Base-by-base conservation (phyloP, 1,139 yeast genomes). In the Lodderomyces orthopsilosis region DNA sequence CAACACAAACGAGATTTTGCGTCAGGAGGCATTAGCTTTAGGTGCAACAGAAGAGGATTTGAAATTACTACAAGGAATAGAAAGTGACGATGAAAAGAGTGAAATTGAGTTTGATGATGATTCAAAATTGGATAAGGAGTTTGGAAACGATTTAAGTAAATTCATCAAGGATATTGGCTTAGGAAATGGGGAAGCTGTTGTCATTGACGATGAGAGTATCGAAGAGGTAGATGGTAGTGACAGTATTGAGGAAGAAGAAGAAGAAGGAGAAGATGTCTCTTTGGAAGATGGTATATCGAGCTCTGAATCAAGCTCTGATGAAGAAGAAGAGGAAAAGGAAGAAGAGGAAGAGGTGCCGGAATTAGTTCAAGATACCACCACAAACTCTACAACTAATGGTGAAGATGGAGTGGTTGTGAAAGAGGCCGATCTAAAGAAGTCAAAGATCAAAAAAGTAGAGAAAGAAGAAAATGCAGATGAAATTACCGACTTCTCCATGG, bases 101-200 rank as follows among this genome's bases (percentile, higher is more conserved):
- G 89, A 82, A 55, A 79, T 77, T 51, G 89, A 83, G 52, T 81
- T 82, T 50, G 72, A 58, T 18, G 68, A 60, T n/a, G 67, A 60
- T 14, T 52, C 51, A 3, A 65, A 62, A 17, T 59, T 59, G 13
- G 91, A 82, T 46, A 62, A 66, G 34, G 67, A 63, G 1, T 74
- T 86, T 24, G 71, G 75, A 12, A 61, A 67, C 30, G 96, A 88
- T 46, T 69, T 89, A 47, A 68, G 76, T 24, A 69, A 68, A 14
- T 84, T 87, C 58, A 82, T 90, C 82, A 75, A 77, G 49, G 78
- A 75, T 26, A 76, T 87, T 53, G 95, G 95, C 0, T 70, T 87
- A 27, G 76, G 71, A 12, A 69, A 66, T 7, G 59, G 62, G 9
- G 69, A 65, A 21, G 63, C 62, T 9, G 62, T 67, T 34, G 63